phyloP scores from a whole-genome alignment of 768 basidiomycete species.

The Podaxis carcinomalis region DNA sequence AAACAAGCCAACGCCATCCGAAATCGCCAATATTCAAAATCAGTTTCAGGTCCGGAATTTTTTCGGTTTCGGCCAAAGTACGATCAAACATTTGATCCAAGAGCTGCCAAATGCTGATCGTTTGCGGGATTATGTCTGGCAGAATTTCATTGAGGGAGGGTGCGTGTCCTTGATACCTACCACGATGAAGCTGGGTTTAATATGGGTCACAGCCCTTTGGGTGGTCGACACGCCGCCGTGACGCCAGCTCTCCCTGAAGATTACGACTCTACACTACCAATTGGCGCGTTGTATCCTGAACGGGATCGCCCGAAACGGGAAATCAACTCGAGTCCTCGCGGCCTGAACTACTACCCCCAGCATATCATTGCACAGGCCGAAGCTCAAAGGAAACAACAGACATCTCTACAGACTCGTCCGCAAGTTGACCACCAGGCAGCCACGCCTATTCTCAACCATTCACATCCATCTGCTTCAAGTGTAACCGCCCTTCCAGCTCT shows the following conservation, averaged over 20 bases:
- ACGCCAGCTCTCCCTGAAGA: slow-evolving; percentile 79
- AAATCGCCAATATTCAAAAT: slow-evolving; percentile 79
- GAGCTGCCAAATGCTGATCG: slow-evolving; percentile 71
- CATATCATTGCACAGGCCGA: slow-evolving; percentile 42
- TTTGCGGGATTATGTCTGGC: slow-evolving; percentile 81
- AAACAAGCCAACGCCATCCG: slow-evolving; percentile 79
- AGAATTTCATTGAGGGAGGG: slow-evolving; percentile 83
- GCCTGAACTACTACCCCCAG: slow-evolving; percentile 44
- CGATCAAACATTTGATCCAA: slow-evolving; percentile 88
- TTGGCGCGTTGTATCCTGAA: slow-evolving; percentile 42
- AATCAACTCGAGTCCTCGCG: slow-evolving; percentile 23
- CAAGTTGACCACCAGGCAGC: slow-evolving; percentile 18
- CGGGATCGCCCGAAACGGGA: slow-evolving; percentile 29
- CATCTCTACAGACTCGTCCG: slow-evolving; percentile 4
- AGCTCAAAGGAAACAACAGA: slow-evolving; percentile 26
- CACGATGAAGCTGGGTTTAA: background rate
- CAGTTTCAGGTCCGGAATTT: slow-evolving; percentile 89
- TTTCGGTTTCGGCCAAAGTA: slow-evolving; percentile 82
- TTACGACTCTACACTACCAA: slow-evolving; percentile 46
- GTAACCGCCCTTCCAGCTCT: background rate
- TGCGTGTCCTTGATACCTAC: slow-evolving; percentile 35
- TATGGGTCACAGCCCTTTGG: slow-evolving; percentile 50
- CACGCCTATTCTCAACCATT: slow-evolving; percentile 19
- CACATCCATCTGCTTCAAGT: background rate
- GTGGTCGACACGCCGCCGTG: slow-evolving; percentile 79